These are phyloP conservation scores for Ophiosphaerella narmari DNA, from an alignment of 2,329 filamentous ascomycete species.

Conservation along the genomic window DNA sequence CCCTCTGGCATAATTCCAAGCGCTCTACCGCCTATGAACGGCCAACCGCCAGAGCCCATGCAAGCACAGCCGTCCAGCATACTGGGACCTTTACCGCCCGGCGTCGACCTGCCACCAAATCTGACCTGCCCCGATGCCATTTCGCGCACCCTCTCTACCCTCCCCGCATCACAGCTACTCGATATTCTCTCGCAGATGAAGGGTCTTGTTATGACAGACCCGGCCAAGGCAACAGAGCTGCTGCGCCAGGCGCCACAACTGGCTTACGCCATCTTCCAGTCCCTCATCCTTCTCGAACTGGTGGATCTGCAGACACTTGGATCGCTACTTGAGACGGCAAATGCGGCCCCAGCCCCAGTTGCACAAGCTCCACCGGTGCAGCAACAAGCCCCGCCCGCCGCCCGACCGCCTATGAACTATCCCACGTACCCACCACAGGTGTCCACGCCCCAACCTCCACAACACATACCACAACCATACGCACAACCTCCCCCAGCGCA, in stretches of 20 bases:
- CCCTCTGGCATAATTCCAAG: slow-evolving; percentile 39
- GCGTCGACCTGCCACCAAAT: slow-evolving; percentile 80
- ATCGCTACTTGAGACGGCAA: slow-evolving; percentile 71
- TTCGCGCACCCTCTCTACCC: slow-evolving; percentile 82
- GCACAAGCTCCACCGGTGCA: slow-evolving; percentile 45
- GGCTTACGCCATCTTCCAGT: slow-evolving; percentile 92
- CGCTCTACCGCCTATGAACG: slow-evolving; percentile 51
- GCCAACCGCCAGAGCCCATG: slow-evolving; percentile 46
- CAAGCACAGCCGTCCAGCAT: slow-evolving; percentile 52
- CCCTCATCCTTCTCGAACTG: slow-evolving; percentile 87
- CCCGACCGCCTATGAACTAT: slow-evolving; percentile 37
- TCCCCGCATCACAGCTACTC: slow-evolving; percentile 86
- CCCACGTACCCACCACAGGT: slow-evolving; percentile 50
- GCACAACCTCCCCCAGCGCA: slow-evolving; percentile 49
- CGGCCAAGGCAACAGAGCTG: slow-evolving; percentile 81
- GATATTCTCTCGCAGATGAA: slow-evolving; percentile 97
- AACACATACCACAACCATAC: slow-evolving; percentile 45
- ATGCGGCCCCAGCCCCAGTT: slow-evolving; percentile 34
- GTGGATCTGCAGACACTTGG: slow-evolving; percentile 84
- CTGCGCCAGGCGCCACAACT: slow-evolving; percentile 89
- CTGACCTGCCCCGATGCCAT: slow-evolving; percentile 89
- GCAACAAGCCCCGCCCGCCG: slow-evolving; percentile 42
- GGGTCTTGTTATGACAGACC: slow-evolving; percentile 78
- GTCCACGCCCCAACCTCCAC: slow-evolving; percentile 56
- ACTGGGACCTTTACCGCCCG: slow-evolving; percentile 81